Evolutionary conservation across 371 early-diverging fungal genomes (phyloP), one percentile per base, ranked within the genome.

Genomic region (Mucor sp.): DNA sequence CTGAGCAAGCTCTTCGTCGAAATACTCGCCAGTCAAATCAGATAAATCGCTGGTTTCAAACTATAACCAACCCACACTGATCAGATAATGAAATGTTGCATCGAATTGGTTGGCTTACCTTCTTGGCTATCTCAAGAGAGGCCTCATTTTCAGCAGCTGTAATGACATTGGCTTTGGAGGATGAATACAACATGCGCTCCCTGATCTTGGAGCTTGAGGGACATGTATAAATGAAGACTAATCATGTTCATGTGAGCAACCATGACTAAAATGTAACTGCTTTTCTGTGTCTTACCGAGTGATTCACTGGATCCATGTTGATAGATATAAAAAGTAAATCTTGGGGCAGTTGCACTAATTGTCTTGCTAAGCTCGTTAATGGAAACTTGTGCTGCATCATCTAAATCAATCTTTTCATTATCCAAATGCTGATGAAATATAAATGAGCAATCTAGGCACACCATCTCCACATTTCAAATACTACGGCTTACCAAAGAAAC

Each of bases 101-200:
- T 25, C 14, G 6, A 11, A 50, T 23, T 23, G 7, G 61, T 6
- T 30, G 3, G 6, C 25, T 53, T 80, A 90, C 90, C 83, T 91
- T 92, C 75, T 90, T 89, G 27, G 70, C 76, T 6, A 92, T 81
- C 5, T 84, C 63, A 33, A 90, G 35, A 11, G 79, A 81, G 12
- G 82, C 79, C 28, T 87, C 78, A 15, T 73, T 75, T 71, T 88
- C 85, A 19, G 88, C 86, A 19, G 72, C 81, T 19, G 77, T 74
- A 37, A 92, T 67, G 12, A 92, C 85, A 53, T 82, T 85, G 4
- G 82, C 78, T 44, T 90, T 87, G 50, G 89, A 89, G 2, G 94
- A 87, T 8, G 95, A 93, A 71, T 93, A 94, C 59, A 94, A 61
- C 97, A 95, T 96, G n/a, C 91, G 86, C 62, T 92, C 89, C 47